These are phyloP conservation scores for Saussurea involucrata DNA, from an alignment of 129 eudicot genomes.

Conservation along the genomic window DNA sequence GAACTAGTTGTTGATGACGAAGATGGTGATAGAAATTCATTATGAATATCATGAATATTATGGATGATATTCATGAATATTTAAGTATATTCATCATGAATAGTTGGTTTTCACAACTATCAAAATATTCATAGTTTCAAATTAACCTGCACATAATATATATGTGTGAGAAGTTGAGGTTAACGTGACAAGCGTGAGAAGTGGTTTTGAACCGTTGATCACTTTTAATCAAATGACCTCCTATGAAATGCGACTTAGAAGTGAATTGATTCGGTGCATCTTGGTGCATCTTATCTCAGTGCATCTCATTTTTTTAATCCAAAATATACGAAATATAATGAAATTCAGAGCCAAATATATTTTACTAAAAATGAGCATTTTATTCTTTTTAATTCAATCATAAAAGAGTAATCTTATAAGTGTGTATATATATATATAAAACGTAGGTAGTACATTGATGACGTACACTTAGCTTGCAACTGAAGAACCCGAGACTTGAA, in stretches of 20 bases:
- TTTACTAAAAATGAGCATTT: background rate
- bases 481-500: conserved; percentile 67
- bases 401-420: background rate
- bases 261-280: no score
- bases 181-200: no score
- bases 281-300: no score
- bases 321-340: background rate
- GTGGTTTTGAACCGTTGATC: no score
- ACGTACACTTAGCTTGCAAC: conserved; percentile 46
- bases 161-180: no score
- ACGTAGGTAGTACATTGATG: background rate
- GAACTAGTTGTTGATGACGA: background rate
- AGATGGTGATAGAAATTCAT: background rate
- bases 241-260: no score
- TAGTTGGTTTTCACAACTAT: background rate
- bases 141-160: no score
- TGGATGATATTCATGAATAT: background rate
- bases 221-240: no score
- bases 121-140: no score
- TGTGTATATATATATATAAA: background rate
- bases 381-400: background rate
- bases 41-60: background rate
- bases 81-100: background rate
- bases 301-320: background rate
- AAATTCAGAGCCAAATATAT: no score